Evolutionary conservation across 2,329 filamentous ascomycete species (phyloP), one percentile per base, ranked within the genome.

Genomic region (Penicillium fuscoglaucum): DNA sequence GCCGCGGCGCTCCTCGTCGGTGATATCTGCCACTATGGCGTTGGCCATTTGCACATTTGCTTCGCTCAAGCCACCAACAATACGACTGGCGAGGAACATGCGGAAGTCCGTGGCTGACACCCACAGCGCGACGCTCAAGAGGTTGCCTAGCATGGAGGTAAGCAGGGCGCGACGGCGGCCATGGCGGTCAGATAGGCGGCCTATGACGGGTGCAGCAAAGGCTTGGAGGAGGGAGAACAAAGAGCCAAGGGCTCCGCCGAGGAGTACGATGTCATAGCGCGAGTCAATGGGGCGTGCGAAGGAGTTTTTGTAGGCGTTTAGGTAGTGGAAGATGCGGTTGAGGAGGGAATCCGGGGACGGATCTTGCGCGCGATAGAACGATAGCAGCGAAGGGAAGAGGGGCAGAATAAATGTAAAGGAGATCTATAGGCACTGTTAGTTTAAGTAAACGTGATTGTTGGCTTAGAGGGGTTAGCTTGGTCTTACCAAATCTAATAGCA

Each of bases 361-460:
- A 55, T 97, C 93, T 76, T 87, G 86, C 72, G 91, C 88, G 77
- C 91, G 90, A 80, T 98, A 99, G 84, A 97, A 98, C 69, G 96
- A 90, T 76, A 98, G 89, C 45, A 99, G 88, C 58, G 92, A 93
- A 8, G 93, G 95, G 74, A 98, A 99, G 37, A 99, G 86, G 0
- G 95, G 95, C 9, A 99, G 88, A 72, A 98, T 98, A 74, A 99
- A 97, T 31, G 95, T 99, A 76, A 99, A 99, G 56, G 93, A 97
- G 70, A 98, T 91, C 93, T 97, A 66, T 55, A 37, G 13, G n/a
- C 28, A 47, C n/a, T 58, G 55, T 58, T 45, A 46, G 13, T 28
- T n/a, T 21, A 26, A 37, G 12, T 28, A n/a, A 15, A 19, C 13
- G 12, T 41, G 24, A 13, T 35, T 13, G 15, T 39, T 26, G 17